These are phyloP conservation scores for Termitomyces sp. DNA, from an alignment of 768 basidiomycete species.

Conservation along the genomic window DNA sequence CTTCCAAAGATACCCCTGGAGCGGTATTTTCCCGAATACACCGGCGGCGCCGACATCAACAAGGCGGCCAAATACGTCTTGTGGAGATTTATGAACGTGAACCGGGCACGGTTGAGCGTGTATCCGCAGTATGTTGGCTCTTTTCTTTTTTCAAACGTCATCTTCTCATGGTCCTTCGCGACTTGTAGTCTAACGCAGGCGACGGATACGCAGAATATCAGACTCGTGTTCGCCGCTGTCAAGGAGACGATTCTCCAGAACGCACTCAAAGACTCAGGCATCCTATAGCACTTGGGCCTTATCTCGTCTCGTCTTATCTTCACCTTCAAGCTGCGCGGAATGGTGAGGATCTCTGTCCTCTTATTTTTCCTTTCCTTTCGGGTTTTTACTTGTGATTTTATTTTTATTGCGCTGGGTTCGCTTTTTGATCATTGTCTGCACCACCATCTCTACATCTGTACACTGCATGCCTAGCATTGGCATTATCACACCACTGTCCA, in stretches of 20 bases:
- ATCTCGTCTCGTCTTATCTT: not conserved
- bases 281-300: slow-evolving; percentile 2
- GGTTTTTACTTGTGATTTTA: not conserved
- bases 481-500: not conserved
- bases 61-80: slow-evolving; percentile 94
- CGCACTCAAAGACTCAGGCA: slow-evolving; percentile 15
- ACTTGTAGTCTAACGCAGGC: slow-evolving; percentile 15
- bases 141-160: not conserved
- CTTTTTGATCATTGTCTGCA: not conserved
- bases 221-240: slow-evolving; percentile 16
- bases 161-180: not conserved
- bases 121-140: slow-evolving; percentile 78
- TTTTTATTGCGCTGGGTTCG: not conserved
- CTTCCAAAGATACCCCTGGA: slow-evolving; percentile 77
- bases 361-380: not conserved
- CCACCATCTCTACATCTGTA: not conserved
- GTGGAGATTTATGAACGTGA: slow-evolving; percentile 94
- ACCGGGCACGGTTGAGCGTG: slow-evolving; percentile 80
- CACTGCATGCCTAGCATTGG: not conserved
- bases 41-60: slow-evolving; percentile 86
- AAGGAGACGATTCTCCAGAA: slow-evolving; percentile 18
- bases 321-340: not conserved
- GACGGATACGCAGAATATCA: slow-evolving; percentile 15
- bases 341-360: not conserved
- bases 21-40: slow-evolving; percentile 83